Evolutionary conservation across 163 green algal species (phyloP).

Genomic region (Chlamydomonas reinhardtii): DNA sequence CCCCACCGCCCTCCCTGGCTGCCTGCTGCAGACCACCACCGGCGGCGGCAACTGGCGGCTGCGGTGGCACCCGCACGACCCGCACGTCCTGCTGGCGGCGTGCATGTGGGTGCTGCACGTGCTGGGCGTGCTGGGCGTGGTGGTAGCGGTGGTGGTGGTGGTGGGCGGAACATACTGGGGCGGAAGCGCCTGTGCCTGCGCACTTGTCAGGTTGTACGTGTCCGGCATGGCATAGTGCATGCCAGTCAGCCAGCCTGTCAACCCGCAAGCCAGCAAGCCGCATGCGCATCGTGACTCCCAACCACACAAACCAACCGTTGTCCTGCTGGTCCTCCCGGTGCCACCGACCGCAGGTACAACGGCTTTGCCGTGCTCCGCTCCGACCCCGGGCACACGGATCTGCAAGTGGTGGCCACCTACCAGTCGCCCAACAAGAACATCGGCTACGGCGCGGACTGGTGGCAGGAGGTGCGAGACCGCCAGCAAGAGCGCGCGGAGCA

Average conservation of each 20-base stretch:
- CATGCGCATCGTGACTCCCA: no score
- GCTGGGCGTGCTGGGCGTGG: no score
- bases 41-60: conserved; percentile 95
- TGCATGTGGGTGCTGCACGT: conserved; percentile 74
- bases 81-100: conserved; percentile 80
- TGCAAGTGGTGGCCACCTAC: conserved; percentile 69
- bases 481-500: no score
- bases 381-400: not conserved
- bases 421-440: conserved; percentile 62
- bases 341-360: conserved; percentile 91
- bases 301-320: no score
- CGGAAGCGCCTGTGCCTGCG: no score
- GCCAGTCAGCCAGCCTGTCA: no score
- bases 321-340: no score
- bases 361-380: conserved; percentile 79
- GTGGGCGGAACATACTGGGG: no score
- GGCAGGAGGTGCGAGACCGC: not conserved
- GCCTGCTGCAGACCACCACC: conserved; percentile 71
- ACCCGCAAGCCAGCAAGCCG: not conserved
- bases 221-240: no score
- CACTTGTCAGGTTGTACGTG: no score
- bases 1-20: no score
- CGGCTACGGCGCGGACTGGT: conserved; percentile 93
- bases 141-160: no score
- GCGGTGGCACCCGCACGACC: conserved; percentile 86